These are phyloP conservation scores for Coemansia sp. DNA, from an alignment of 192 early-diverging fungal genomes.

Conservation along the genomic window DNA sequence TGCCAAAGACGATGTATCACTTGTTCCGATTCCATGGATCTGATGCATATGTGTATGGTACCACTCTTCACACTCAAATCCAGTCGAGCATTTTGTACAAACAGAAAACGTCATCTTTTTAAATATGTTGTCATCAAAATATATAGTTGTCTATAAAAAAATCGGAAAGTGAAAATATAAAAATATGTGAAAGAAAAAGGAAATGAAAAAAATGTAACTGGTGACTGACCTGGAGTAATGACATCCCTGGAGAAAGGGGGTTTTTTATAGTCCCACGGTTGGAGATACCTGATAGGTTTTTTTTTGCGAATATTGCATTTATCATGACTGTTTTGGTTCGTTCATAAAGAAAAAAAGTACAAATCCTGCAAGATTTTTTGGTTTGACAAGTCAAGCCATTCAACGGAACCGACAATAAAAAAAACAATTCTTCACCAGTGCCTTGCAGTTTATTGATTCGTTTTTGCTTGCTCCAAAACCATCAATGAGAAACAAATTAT, in stretches of 20 bases:
- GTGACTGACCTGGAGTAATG: too few species aligned
- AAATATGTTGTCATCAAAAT: neutral
- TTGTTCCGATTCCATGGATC: constrained; percentile 24
- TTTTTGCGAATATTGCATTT: too few species aligned
- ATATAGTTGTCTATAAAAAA: neutral
- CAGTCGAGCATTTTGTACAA: constrained; percentile 37
- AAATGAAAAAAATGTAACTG: constrained; percentile 6
- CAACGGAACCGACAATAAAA: too few species aligned
- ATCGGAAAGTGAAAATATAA: neutral
- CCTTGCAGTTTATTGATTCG: too few species aligned
- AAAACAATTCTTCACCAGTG: too few species aligned
- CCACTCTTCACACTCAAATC: constrained; percentile 51
- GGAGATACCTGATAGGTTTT: too few species aligned
- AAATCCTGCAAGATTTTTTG: too few species aligned
- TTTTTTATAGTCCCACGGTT: too few species aligned
- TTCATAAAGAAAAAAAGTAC: too few species aligned
- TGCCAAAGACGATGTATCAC: neutral
- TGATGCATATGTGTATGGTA: constrained; percentile 44
- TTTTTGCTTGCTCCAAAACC: neutral
- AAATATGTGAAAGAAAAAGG: neutral
- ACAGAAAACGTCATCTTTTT: constrained; percentile 26
- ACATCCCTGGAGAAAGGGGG: too few species aligned
- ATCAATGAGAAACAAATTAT: neutral
- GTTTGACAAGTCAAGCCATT: too few species aligned
- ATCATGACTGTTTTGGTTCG: too few species aligned